Conservation (phyloP, 148 eudicot genomes). For the Cornus suecica region DNA sequence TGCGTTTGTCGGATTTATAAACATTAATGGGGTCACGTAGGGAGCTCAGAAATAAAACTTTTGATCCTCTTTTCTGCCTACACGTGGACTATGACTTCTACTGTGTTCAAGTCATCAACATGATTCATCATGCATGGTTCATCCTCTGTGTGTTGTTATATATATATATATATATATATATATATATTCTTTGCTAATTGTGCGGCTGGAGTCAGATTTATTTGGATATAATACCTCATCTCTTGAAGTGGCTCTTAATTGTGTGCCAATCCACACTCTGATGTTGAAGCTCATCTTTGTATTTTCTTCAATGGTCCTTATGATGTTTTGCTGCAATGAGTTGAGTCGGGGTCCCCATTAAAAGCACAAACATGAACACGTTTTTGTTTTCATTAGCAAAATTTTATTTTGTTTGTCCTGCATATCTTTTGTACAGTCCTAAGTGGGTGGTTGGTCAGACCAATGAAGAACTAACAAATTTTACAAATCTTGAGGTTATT, state of each 20-base stretch:
- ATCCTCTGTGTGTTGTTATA: neutral
- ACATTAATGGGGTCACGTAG: neutral
- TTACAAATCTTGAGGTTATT: too few species aligned
- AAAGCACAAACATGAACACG: neutral
- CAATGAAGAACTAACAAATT: too few species aligned
- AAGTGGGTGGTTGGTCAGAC: too few species aligned
- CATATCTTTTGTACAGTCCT: neutral
- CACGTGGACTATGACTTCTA: constrained; percentile 5
- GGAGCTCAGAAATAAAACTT: neutral
- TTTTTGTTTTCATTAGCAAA: neutral
- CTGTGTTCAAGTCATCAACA: neutral
- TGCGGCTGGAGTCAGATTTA: neutral
- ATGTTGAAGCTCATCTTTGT: neutral
- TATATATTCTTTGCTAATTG: neutral
- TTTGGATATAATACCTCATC: neutral
- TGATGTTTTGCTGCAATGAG: neutral
- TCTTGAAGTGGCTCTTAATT: neutral
- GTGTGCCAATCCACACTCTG: neutral
- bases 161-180: too few species aligned
- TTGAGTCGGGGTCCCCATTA: neutral
- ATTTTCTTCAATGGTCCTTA: neutral
- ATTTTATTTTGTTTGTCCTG: neutral
- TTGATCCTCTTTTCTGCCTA: neutral
- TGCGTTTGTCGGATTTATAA: constrained; percentile 22
- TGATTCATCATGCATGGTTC: neutral